Percentiles rank a stretch among this genome's conserved stretches.
These are phyloP conservation scores for Salvia hispanica DNA, from an alignment of 257 asterid genomes.

Conservation along the genomic window DNA sequence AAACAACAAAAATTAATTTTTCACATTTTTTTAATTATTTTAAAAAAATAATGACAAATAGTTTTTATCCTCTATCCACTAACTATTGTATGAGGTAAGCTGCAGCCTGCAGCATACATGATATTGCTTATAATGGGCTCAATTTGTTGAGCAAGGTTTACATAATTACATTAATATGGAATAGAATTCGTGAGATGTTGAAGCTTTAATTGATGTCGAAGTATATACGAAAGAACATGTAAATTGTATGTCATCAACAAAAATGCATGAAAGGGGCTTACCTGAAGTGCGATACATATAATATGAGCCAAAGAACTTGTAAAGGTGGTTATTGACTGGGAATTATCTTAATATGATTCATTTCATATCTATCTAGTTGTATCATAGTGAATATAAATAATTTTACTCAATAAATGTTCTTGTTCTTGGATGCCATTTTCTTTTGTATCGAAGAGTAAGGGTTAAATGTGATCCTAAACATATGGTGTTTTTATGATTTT, in stretches of 20 bases:
- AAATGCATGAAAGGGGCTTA: neutral
- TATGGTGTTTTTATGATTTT: no score
- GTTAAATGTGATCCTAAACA: no score
- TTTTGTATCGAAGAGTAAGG: neutral
- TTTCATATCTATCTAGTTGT: neutral
- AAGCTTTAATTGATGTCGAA: neutral
- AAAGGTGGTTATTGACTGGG: slow-evolving; percentile 9
- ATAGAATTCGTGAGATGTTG: slow-evolving; percentile 5
- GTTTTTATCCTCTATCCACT: no score
- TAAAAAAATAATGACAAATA: no score
- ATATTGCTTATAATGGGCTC: neutral
- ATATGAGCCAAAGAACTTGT: neutral
- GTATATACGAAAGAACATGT: neutral
- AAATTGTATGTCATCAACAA: neutral
- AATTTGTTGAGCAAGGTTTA: neutral
- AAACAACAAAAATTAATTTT: no score
- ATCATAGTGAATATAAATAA: neutral
- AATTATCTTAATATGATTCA: neutral
- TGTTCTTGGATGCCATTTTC: neutral
- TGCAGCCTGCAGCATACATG: neutral
- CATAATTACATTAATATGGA: neutral
- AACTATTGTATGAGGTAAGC: neutral
- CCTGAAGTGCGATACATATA: neutral
- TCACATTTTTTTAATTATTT: no score
- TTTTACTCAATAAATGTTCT: neutral